Evolutionary conservation across 192 early-diverging fungal species (phyloP).

Genomic region (Dimargaris cristalligena): DNA sequence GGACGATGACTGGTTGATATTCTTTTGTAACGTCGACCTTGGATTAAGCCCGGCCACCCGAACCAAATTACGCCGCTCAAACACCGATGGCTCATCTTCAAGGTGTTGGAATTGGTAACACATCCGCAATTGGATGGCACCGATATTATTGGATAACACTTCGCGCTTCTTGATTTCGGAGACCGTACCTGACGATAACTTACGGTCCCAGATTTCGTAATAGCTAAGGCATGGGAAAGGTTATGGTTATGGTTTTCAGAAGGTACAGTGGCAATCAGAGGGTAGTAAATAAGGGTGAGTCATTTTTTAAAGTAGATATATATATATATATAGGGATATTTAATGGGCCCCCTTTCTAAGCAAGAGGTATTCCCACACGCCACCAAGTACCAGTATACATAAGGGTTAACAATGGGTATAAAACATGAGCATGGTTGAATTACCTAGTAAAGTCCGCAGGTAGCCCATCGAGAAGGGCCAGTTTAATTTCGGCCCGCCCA

Average conservation of each 20-base stretch:
- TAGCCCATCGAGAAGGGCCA: conserved; percentile 38
- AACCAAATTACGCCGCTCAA: not conserved
- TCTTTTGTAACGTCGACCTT: not conserved
- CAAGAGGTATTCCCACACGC: too few species aligned
- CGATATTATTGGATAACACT: conserved; percentile 41
- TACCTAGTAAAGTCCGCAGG: conserved; percentile 47
- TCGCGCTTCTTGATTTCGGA: conserved; percentile 34
- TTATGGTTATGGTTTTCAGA: too few species aligned
- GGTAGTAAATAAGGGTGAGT: too few species aligned
- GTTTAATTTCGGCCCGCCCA: conserved; percentile 47
- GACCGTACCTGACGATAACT: conserved; percentile 38
- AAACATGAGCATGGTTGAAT: too few species aligned
- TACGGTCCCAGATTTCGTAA: conserved; percentile 64
- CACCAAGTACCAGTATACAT: too few species aligned
- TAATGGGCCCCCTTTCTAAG: too few species aligned
- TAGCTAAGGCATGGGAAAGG: too few species aligned
- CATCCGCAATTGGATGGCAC: conserved; percentile 47
- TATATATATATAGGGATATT: too few species aligned
- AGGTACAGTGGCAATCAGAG: too few species aligned
- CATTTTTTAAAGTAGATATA: too few species aligned
- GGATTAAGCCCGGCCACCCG: conserved; percentile 3
- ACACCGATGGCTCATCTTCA: conserved; percentile 18
- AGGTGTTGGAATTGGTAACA: conserved; percentile 43
- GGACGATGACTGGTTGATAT: not conserved
- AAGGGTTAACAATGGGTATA: too few species aligned